A percentile compares a stretch with the other conserved stretches of the same genome.
Conservation (phyloP, 106 monocot genomes). For the Cymbidium sinense region DNA sequence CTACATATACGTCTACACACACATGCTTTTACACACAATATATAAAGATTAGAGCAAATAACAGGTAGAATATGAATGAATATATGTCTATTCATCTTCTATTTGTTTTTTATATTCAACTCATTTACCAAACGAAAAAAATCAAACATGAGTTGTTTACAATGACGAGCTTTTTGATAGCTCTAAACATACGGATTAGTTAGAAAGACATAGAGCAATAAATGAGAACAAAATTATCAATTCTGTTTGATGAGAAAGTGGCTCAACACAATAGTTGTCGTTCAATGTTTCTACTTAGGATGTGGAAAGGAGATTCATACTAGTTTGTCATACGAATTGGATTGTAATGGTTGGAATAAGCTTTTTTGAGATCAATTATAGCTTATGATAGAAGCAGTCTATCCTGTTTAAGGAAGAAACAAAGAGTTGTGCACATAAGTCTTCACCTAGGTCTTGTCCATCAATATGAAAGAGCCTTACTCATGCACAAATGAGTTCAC, state of each 20-base stretch:
- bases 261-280: not conserved
- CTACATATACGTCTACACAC: no score
- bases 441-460: not conserved
- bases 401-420: not conserved
- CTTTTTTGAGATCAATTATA: not conserved
- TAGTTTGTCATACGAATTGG: no score
- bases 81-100: no score
- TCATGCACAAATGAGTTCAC: not conserved
- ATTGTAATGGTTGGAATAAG: not conserved
- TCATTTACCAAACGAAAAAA: no score
- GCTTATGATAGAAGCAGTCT: not conserved
- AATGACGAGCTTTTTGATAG: no score
- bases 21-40: no score
- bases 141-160: no score
- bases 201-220: not conserved
- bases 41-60: no score
- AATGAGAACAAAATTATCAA: not conserved
- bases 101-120: no score
- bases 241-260: not conserved
- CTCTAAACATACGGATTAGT: not conserved
- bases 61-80: no score
- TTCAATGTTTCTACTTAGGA: not conserved
- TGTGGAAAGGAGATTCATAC: not conserved
- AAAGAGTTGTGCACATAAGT: not conserved
- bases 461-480: not conserved